Percentiles rank a stretch among this genome's conserved stretches.
Evolutionary conservation across 257 asterid genomes (phyloP).

Genomic region (Rhazya stricta): DNA sequence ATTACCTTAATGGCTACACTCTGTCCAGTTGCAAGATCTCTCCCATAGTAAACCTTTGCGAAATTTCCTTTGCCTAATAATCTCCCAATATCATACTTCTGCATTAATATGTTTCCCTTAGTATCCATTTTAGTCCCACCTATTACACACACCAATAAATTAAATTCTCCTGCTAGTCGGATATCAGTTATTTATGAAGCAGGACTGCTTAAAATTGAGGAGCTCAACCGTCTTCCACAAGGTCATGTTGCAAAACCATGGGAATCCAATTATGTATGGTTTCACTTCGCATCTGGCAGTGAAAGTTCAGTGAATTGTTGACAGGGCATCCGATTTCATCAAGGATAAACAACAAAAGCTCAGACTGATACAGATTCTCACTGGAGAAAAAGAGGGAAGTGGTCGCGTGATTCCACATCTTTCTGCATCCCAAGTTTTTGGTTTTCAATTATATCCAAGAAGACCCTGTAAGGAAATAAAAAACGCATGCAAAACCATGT

Average conservation of each 20-base stretch:
- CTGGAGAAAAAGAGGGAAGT: constrained; percentile 15
- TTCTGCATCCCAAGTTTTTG: constrained; percentile 39
- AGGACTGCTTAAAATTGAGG: constrained; percentile 18
- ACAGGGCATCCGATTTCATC: constrained; percentile 17
- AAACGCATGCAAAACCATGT: neutral
- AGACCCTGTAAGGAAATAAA: constrained; percentile 27
- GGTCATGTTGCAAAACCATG: constrained; percentile 24
- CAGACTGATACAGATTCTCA: constrained; percentile 18
- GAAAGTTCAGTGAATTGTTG: constrained; percentile 9
- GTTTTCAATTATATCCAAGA: constrained; percentile 13
- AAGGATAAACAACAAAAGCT: constrained; percentile 9
- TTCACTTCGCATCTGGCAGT: constrained; percentile 30
- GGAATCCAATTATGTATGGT: constrained; percentile 13
- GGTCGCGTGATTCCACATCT: constrained; percentile 35
- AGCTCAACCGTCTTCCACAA: constrained; percentile 29
- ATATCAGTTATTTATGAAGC: constrained; percentile 17
- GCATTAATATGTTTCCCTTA: constrained; percentile 54
- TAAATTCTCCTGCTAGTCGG: constrained; percentile 21
- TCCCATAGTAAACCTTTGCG: constrained; percentile 75
- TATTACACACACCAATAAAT: constrained; percentile 13
- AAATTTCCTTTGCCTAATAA: constrained; percentile 77
- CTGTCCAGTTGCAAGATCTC: constrained; percentile 50
- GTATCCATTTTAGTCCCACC: constrained; percentile 36
- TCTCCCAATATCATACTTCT: constrained; percentile 76
- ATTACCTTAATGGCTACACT: constrained; percentile 79